phyloP scores from a whole-genome alignment of 2,329 filamentous ascomycete genomes.

The Fulvia fulva region DNA sequence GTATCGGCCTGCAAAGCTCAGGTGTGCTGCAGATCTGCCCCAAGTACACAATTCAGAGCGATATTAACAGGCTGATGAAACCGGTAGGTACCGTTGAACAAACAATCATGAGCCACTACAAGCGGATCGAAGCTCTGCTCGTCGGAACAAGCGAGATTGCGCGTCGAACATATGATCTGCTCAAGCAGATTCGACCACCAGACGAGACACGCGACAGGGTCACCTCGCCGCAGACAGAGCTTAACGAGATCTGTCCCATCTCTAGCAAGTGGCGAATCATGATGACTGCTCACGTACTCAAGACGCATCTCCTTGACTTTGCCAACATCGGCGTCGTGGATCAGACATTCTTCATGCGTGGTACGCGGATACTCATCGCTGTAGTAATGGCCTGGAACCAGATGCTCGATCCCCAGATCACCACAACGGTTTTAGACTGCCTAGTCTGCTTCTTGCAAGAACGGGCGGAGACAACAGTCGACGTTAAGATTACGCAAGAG shows the following conservation, averaged over 20 bases:
- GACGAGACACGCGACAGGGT: slow-evolving; percentile 48
- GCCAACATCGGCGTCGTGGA: slow-evolving; percentile 28
- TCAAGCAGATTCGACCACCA: slow-evolving; percentile 52
- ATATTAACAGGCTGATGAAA: slow-evolving; percentile 26
- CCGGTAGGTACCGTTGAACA: slow-evolving; percentile 58
- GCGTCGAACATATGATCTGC: slow-evolving; percentile 3
- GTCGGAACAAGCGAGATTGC: slow-evolving; percentile 59
- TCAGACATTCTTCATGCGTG: slow-evolving; percentile 26
- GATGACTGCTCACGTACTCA: slow-evolving; percentile 67
- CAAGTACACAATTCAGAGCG: slow-evolving; percentile 21
- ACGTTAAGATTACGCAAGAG: slow-evolving; percentile 1
- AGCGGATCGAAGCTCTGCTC: slow-evolving; percentile 77
- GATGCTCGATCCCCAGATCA: slow-evolving; percentile 5
- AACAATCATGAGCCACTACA: slow-evolving; percentile 77
- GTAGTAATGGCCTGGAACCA: slow-evolving; percentile 23
- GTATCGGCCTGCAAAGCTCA: slow-evolving; percentile 19
- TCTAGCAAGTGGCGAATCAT: slow-evolving; percentile 63
- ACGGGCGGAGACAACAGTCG: not conserved
- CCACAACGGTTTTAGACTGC: slow-evolving; percentile 15
- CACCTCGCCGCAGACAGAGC: slow-evolving; percentile 49
- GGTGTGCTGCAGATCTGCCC: slow-evolving; percentile 27
- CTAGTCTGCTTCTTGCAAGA: slow-evolving; percentile 25
- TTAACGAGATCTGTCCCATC: slow-evolving; percentile 62
- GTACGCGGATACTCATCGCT: slow-evolving; percentile 24
- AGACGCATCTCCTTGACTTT: slow-evolving; percentile 52